Base-by-base conservation (phyloP, 805 yeast species). In the Candida qinlingensis region DNA sequence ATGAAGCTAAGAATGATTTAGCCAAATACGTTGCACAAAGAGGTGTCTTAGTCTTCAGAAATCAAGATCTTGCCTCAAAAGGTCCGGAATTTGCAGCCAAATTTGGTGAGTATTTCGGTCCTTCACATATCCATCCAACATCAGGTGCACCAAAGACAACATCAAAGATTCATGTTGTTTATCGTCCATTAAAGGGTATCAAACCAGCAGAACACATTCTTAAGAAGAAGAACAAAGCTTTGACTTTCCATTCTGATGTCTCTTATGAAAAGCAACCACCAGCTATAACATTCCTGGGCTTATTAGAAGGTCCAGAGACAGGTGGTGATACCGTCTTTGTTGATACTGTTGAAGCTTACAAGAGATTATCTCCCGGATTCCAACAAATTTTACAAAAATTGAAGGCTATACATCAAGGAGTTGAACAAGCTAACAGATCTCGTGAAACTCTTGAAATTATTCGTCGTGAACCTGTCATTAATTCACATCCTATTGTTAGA, bases 321-420 rank as follows among this genome's bases (percentile, higher is more conserved):
- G 86, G 87, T 43, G 88, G 88, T 50, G 88, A 83, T 61, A 83
- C 83, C 27, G 70, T 80, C 38, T 83, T 80, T 58, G 77, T 83
- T 33, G 83, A 81, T 60, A 72, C 76, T 29, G 69, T 68, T 36
- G 85, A 80, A 62, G 85, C 85, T 9, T 83, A 80, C 64, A 76
- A 79, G 47, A 67, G 87, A 54, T 72, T 83, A 44, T 81, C 87
- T 3, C 82, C 83, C 7, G 74, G 70, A 41, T 73, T 81, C 66
- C 72, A 77, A 60, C 64, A 74, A 58, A 62, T 80, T 47, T 61
- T 83, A 40, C 71, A 69, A 11, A 80, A 79, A 1, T 74, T 83
- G 57, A 75, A 76, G 51, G 88, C 80, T 4, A 66, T 75, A 43
- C 87, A 83, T 66, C 74, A 85, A n/a, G 81, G 84, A 4, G 73